Conservation (phyloP, 2,329 filamentous ascomycete genomes). For the Microdochium bolleyi region DNA sequence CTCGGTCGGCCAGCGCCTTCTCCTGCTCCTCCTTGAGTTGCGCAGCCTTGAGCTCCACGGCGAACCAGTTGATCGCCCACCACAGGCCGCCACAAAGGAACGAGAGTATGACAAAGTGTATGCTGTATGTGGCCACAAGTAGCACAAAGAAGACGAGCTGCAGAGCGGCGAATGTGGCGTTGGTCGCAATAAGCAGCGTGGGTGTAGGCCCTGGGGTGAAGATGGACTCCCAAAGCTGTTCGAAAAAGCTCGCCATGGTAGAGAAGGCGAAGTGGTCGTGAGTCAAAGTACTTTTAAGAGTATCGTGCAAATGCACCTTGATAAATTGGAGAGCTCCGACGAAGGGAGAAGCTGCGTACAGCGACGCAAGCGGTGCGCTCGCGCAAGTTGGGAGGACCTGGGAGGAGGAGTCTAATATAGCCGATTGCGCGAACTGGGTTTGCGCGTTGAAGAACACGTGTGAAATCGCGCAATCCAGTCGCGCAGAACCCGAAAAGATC, state of each 20-base stretch:
- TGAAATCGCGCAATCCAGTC: neutral
- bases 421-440: neutral
- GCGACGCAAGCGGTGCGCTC: neutral
- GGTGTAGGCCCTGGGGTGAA: conserved; percentile 90
- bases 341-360: neutral
- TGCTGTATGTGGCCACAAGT: conserved; percentile 72
- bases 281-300: neutral
- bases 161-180: conserved; percentile 78
- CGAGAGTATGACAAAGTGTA: conserved; percentile 83
- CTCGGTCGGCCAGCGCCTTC: conserved; percentile 24
- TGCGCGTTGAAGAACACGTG: neutral
- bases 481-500: neutral
- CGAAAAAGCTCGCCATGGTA: conserved; percentile 53
- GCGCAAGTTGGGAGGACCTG: neutral
- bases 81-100: conserved; percentile 74
- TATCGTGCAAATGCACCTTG: too few relatives aligned
- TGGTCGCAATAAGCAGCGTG: conserved; percentile 81
- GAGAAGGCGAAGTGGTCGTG: neutral
- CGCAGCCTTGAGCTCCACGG: conserved; percentile 48
- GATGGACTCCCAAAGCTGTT: conserved; percentile 82
- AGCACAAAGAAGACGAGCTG: conserved; percentile 72
- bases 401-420: neutral
- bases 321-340: neutral
- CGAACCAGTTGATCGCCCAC: conserved; percentile 98
- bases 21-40: conserved; percentile 29